A percentile compares a stretch with the other conserved stretches of the same genome.
Evolutionary conservation across 495 filamentous ascomycete species (phyloP).

Genomic region (Penicillium robsamsonii): DNA sequence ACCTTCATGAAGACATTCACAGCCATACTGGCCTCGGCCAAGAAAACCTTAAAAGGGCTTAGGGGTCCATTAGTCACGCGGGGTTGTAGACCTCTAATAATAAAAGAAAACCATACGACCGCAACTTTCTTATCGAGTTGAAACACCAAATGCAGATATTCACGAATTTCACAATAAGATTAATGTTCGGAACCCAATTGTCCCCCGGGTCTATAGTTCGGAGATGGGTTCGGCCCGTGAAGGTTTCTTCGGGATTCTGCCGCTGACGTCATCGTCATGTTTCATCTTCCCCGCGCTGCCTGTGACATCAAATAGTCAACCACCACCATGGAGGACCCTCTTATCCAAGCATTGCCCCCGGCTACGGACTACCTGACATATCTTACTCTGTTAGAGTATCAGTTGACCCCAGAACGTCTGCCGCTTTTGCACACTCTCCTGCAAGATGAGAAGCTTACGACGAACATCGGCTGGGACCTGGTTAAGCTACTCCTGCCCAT

Average conservation of each 20-base stretch:
- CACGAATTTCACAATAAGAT: not conserved
- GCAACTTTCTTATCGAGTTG: not conserved
- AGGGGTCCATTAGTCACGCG: too few species aligned
- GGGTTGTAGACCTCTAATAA: not conserved
- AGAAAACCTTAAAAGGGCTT: too few species aligned
- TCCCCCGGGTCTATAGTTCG: not conserved
- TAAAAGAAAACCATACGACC: not conserved
- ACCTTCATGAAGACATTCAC: too few species aligned
- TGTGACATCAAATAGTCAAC: constrained; percentile 11
- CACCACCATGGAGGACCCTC: constrained; percentile 37
- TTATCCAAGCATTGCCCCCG: constrained; percentile 59
- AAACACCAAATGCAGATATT: not conserved
- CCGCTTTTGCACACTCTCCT: constrained; percentile 74
- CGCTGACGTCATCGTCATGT: constrained; percentile 13
- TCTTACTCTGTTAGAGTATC: constrained; percentile 81
- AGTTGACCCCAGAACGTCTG: constrained; percentile 72
- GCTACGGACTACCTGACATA: constrained; percentile 83
- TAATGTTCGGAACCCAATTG: not conserved
- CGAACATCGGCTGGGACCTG: constrained; percentile 95
- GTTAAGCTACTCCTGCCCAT: constrained; percentile 79
- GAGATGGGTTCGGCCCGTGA: constrained; percentile 4
- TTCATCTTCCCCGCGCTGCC: constrained; percentile 15
- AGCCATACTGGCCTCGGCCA: too few species aligned
- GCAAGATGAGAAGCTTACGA: constrained; percentile 78
- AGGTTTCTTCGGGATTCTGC: constrained; percentile 7